Evolutionary conservation across 768 basidiomycete genomes (phyloP), one percentile per base, ranked within the genome.

Genomic region (Termitomyces heimii): DNA sequence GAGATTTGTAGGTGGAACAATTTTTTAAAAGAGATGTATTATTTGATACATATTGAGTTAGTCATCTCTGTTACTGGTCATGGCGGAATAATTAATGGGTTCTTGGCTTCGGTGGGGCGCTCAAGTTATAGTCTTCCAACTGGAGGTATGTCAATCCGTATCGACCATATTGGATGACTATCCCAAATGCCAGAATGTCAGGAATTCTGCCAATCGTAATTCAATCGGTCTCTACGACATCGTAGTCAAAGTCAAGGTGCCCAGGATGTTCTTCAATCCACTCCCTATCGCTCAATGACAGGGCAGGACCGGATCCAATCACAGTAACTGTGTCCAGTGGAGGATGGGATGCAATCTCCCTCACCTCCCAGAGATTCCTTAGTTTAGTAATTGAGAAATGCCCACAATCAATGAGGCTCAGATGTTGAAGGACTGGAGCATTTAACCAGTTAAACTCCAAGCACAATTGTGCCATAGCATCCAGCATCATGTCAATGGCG

Each of bases 51-150:
- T 16, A 14, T 31, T 18, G n/a, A n/a, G 18, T 12, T 53, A 89
- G 88, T 81, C 60, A 78, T 89, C 18, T 84, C 85, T 4, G 78
- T 89, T 57, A 86, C 86, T 1, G 79, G 82, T 1, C 89, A 91
- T 64, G 76, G 81, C 18, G 85, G 81, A 0, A 79, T 84, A 58
- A 85, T 86, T 43, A 76, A 77, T 44, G 82, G 78, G 1, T 80
- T 88, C 50, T 61, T 87, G 61, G 70, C 65, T 4, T 75, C 75
- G 0, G 68, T 82, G 29, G 79, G 74, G 4, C 76, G 83, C n/a
- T 64, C 66, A 2, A 57, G 53, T 9, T 83, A 79, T 65, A 48
- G 62, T 5, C 67, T 89, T 22, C 79, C 82, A 1, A 87, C 85
- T 5, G 88, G 88, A 74, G 88, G 88, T 81, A 47, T 62, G 78